Base-by-base conservation (phyloP, 352 stramenopile genomes). In the Phytophthora uliginosa region DNA sequence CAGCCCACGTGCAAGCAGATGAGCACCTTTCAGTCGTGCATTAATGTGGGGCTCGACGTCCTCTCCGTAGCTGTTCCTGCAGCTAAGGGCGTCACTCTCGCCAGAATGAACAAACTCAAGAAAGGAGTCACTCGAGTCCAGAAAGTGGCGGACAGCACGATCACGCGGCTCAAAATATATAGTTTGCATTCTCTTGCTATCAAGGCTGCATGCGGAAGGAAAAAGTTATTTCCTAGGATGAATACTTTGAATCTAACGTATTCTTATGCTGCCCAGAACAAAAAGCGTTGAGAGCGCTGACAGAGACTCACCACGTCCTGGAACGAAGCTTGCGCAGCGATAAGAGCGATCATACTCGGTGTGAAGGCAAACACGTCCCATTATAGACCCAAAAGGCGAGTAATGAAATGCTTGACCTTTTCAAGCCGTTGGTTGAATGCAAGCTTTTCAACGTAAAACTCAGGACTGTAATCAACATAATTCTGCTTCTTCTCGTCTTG, bases 1-100 rank as follows among this genome's bases (percentile, higher is more conserved):
- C 51, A 57, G 51, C 51, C 51, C 17, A 36, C 51, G 13, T 57
- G 51, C 24, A 57, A 57, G 22, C 51, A 57, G 51, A 57, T 57
- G 51, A 26, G 22, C 22, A 57, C 51, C 26, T 57, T 57, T n/a
- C 51, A 57, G 51, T 36, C 51, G 51, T 57, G 51, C 26, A 40
- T 57, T 17, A 57, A 57, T n/a, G 24, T 24, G 15, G 51, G 51
- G 24, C 20, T 57, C 13, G 24, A 57, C 24, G 17, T 57, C 8
- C 24, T 57, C 17, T 57, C 51, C 1, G 51, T 57, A 0, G 24
- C 26, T 8, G 26, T 38, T 5, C 51, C 51, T 33, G 51, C 22
- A 9, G 51, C 51, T 10, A 57, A 57, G 26, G 24, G 51, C 24
- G 3, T 57, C 26, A 38, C 51, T 12, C n/a, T 26, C 10, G 24